Percentiles rank a stretch among this genome's conserved stretches.
Evolutionary conservation across 768 basidiomycete species (phyloP).

Genomic region (Leccinum arenicola): DNA sequence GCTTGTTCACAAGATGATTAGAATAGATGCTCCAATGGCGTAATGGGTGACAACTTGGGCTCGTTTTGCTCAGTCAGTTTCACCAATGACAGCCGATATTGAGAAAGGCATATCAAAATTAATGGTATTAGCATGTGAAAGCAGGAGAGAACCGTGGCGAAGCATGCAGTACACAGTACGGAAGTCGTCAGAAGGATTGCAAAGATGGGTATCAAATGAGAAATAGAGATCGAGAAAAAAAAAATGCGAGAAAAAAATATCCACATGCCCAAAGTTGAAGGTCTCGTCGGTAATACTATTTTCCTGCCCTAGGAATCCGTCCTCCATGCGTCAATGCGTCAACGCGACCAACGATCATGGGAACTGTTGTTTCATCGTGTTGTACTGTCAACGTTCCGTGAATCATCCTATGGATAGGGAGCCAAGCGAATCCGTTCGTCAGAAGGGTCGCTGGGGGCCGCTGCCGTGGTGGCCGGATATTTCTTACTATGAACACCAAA

Average conservation of each 20-base stretch:
- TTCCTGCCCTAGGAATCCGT: not conserved
- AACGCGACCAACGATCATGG: not conserved
- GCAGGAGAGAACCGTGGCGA: not conserved
- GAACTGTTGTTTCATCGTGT: constrained; percentile 3
- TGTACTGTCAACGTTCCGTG: constrained; percentile 6
- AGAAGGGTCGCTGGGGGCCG: constrained; percentile 6
- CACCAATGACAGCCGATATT: not conserved
- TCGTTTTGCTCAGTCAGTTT: not conserved
- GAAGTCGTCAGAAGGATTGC: not conserved
- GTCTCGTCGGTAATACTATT: not conserved
- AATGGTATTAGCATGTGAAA: not conserved
- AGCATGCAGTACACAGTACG: not conserved
- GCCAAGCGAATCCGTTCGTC: constrained; percentile 42
- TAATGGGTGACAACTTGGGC: not conserved
- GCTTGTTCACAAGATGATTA: not conserved
- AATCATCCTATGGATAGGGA: constrained; percentile 31
- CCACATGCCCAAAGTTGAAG: not conserved
- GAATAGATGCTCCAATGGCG: not conserved
- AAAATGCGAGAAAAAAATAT: not conserved
- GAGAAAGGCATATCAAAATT: not conserved
- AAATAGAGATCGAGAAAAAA: not conserved
- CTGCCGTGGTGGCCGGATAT: constrained; percentile 9
- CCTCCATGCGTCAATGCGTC: not conserved
- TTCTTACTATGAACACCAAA: constrained; percentile 34
- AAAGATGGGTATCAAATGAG: not conserved